Conservation (phyloP, 2,329 filamentous ascomycete species). For the Ramichloridium luteum region DNA sequence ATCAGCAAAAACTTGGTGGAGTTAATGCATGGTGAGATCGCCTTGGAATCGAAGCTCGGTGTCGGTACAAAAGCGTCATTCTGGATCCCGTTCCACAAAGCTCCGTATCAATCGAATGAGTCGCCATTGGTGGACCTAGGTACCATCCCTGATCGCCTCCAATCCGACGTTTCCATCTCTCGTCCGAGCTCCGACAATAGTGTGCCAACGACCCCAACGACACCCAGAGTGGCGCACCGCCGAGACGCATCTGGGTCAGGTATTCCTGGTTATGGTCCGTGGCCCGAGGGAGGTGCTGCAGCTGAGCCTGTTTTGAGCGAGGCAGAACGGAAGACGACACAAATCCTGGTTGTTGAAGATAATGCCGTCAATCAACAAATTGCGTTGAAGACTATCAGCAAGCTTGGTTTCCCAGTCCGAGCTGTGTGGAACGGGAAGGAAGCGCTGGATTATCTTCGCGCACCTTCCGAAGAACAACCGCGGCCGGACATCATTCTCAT, state of each 20-base stretch:
- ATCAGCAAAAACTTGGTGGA: slow-evolving; percentile 74
- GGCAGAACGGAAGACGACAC: slow-evolving; percentile 48
- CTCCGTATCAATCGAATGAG: slow-evolving; percentile 39
- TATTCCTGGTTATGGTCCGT: slow-evolving; percentile 13
- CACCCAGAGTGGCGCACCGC: slow-evolving; percentile 10
- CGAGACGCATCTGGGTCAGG: slow-evolving; percentile 11
- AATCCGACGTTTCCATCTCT: slow-evolving; percentile 45
- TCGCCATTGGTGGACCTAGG: slow-evolving; percentile 49
- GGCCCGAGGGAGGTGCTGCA: slow-evolving; percentile 27
- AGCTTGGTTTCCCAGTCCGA: slow-evolving; percentile 57
- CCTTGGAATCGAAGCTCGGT: slow-evolving; percentile 53
- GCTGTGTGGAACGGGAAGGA: slow-evolving; percentile 71
- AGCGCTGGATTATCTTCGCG: slow-evolving; percentile 56
- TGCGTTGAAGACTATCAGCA: slow-evolving; percentile 60
- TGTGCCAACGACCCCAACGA: slow-evolving; percentile 28
- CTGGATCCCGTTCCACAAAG: slow-evolving; percentile 65
- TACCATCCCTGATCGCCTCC: slow-evolving; percentile 54
- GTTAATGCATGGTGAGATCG: slow-evolving; percentile 66
- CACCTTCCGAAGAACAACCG: slow-evolving; percentile 30
- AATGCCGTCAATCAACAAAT: slow-evolving; percentile 60
- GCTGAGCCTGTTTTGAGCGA: slow-evolving; percentile 41
- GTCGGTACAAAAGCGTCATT: slow-evolving; percentile 63
- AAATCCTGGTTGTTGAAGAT: slow-evolving; percentile 70
- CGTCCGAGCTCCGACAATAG: slow-evolving; percentile 51
- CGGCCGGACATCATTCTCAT: slow-evolving; percentile 60